Percentiles rank a stretch among this genome's conserved stretches.
Evolutionary conservation across 176 grass and related monocot genomes (phyloP).

Genomic region (Paspalum notatum): DNA sequence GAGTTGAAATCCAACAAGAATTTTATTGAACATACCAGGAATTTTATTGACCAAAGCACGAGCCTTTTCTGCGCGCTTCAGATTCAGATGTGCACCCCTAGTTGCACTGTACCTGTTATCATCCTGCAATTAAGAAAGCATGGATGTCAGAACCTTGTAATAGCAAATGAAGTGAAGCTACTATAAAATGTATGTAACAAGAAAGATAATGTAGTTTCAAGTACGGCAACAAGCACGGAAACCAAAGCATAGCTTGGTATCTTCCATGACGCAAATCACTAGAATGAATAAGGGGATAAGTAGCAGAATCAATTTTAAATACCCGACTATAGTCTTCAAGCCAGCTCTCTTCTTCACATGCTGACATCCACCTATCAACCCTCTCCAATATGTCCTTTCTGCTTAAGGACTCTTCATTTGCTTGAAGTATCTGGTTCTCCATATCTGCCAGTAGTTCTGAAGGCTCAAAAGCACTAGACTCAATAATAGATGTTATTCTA

Average conservation of each 20-base stretch:
- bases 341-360: slow-evolving; percentile 99
- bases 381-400: slow-evolving; percentile 96
- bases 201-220: background rate
- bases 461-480: slow-evolving; percentile 77
- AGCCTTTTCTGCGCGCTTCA: slow-evolving; percentile 94
- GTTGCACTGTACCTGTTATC: slow-evolving; percentile 94
- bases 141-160: slow-evolving; percentile 7
- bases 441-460: slow-evolving; percentile 81
- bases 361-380: slow-evolving; percentile 84
- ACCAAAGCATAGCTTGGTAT: background rate
- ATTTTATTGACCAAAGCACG: slow-evolving; percentile 91
- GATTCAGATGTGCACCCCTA: slow-evolving; percentile 94
- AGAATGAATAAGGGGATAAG: slow-evolving; percentile 11
- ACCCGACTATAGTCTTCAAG: slow-evolving; percentile 96
- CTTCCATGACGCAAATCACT: slow-evolving; percentile 24
- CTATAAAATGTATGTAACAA: background rate
- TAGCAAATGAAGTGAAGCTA: background rate
- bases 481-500: slow-evolving; percentile 75
- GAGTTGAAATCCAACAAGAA: no score
- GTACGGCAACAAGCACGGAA: background rate
- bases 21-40: slow-evolving; percentile 82
- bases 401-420: slow-evolving; percentile 81
- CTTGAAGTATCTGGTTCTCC: slow-evolving; percentile 85
- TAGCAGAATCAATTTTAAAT: slow-evolving; percentile 34
- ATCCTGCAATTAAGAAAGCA: slow-evolving; percentile 56